phyloP scores from a whole-genome alignment of 805 yeast genomes.

The Ogataea parapolymorpha region DNA sequence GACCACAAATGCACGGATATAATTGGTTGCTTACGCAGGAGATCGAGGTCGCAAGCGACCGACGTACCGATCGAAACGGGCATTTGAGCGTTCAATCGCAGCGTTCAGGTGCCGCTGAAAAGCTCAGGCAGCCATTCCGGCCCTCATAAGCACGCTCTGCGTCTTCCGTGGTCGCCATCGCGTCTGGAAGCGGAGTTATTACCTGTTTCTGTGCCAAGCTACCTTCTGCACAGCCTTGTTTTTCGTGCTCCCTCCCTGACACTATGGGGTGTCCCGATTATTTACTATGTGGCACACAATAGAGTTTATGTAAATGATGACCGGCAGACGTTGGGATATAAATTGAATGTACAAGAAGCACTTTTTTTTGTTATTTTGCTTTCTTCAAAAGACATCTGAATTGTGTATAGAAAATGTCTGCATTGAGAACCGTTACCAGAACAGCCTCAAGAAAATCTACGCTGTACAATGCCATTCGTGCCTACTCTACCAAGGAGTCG shows the following conservation, averaged over 20 bases:
- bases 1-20: slow-evolving; percentile 16
- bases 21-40: slow-evolving; percentile 11
- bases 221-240: slow-evolving; percentile 7
- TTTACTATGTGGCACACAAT: slow-evolving; percentile 11
- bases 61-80: not conserved
- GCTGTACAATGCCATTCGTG: slow-evolving; percentile 28
- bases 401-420: slow-evolving; percentile 19
- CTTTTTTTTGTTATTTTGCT: slow-evolving; percentile 5
- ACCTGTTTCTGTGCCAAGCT: not conserved
- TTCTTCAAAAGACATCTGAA: slow-evolving; percentile 3
- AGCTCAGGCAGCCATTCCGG: not conserved
- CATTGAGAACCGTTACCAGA: slow-evolving; percentile 31
- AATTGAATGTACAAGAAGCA: slow-evolving; percentile 8
- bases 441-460: slow-evolving; percentile 25
- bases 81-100: not conserved
- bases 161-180: not conserved
- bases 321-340: slow-evolving; percentile 8
- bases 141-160: not conserved
- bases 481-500: slow-evolving; percentile 41
- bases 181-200: not conserved
- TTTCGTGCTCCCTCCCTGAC: slow-evolving; percentile 5
- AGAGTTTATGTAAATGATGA: slow-evolving; percentile 11
- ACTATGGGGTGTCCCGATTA: slow-evolving; percentile 11
- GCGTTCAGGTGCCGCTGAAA: not conserved
- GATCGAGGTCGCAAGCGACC: slow-evolving; percentile 16